Evolutionary conservation across 805 yeast species (phyloP), one percentile per base, ranked within the genome.

Genomic region (Candida multigemmis): DNA sequence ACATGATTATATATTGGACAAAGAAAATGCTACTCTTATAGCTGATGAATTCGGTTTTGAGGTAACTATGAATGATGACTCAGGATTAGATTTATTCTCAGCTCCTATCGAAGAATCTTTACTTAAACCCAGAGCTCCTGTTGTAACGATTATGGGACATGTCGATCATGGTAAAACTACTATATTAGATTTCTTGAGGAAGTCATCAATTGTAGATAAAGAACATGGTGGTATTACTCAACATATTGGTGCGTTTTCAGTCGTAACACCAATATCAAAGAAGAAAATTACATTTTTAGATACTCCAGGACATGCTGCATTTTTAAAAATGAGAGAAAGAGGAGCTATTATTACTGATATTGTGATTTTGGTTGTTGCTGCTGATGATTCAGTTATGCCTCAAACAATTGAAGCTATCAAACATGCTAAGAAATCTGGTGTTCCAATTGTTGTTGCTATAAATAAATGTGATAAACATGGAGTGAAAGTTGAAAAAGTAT

Each of bases 151-250:
- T 27, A 91, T 91, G 97, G 98, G 98, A 3, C 98, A 91, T 51
- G 98, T 91, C 16, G 98, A 91, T 53, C 98, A 91, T 47, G 98
- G 98, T 2, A 91, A 91, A 50, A 91, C 98, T 2, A 89, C 98
- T 0, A 77, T 91, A 34, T 65, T 91, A 30, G 98, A 91, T 50
- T 73, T 75, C 44, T 59, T 91, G 42, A 66, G 97, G 23, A 85
- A 83, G 38, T 80, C 95, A 0, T 73, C 87, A 0, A 74, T 91
- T 6, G 97, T 79, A 0, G 72, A 74, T 16, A 70, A 76, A 22
- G 98, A 91, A 48, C 82, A 76, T 50, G 98, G 98, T 29, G 97
- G 98, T 12, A 91, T 91, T 27, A 91, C 98, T 0, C 98, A 91
- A 51, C 96, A 86, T 49, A 91, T 91, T 31, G 98, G 98, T 50